These are phyloP conservation scores for Ascochyta koolunga DNA, from an alignment of 2,329 filamentous ascomycete species.

Conservation along the genomic window DNA sequence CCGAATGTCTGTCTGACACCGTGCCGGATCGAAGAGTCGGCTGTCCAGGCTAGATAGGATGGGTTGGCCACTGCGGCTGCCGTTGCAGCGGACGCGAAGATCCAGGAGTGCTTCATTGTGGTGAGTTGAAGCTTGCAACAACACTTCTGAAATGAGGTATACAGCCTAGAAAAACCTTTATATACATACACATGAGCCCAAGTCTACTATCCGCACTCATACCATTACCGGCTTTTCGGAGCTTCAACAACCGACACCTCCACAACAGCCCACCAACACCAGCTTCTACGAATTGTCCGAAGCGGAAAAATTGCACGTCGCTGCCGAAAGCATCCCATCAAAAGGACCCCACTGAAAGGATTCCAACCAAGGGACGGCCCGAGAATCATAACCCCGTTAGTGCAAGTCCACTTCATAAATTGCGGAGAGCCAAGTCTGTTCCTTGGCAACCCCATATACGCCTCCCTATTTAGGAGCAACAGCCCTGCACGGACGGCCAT, in stretches of 20 bases:
- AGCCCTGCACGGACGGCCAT: too few species aligned
- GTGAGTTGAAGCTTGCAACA: neutral
- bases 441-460: constrained; percentile 5
- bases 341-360: too few species aligned
- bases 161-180: neutral
- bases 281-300: neutral
- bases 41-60: constrained; percentile 5
- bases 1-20: constrained; percentile 6
- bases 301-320: constrained; percentile 3
- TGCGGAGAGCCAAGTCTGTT: constrained; percentile 9
- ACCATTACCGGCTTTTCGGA: neutral
- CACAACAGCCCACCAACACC: neutral
- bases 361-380: constrained; percentile 2
- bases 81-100: constrained; percentile 4
- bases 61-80: constrained; percentile 7
- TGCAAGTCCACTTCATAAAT: too few species aligned
- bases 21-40: constrained; percentile 4
- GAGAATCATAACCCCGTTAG: neutral
- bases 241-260: neutral
- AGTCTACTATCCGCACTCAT: neutral
- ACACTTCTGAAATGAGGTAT: neutral
- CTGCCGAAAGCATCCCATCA: neutral
- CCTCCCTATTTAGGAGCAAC: neutral
- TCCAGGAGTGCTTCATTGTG: constrained; percentile 2
- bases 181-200: too few species aligned